phyloP scores from a whole-genome alignment of 345 rosid species.

The Boechera divaricarpa region DNA sequence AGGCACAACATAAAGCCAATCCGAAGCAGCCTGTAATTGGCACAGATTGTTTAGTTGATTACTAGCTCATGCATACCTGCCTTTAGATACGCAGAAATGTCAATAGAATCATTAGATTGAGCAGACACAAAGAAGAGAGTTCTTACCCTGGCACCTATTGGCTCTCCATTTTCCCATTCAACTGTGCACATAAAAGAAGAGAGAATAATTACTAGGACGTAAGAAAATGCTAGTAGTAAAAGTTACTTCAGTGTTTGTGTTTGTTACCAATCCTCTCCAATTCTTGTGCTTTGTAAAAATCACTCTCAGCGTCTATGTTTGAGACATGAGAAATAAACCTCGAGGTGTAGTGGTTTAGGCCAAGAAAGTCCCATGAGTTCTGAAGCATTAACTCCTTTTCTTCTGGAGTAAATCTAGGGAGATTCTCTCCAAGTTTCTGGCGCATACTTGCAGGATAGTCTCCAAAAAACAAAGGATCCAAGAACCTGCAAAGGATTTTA shows the following conservation, averaged over 20 bases:
- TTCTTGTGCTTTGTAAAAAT: conserved; percentile 65
- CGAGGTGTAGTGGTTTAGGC: conserved; percentile 88
- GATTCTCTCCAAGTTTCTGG: conserved; percentile 62
- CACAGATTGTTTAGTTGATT: conserved; percentile 34
- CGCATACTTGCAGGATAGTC: conserved; percentile 85
- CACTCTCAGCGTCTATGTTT: conserved; percentile 51
- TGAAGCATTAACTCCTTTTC: conserved; percentile 60
- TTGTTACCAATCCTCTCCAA: conserved; percentile 67
- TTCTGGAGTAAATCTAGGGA: conserved; percentile 75
- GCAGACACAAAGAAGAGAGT: conserved; percentile 3
- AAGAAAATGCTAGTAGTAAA: background rate
- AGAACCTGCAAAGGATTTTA: conserved; percentile 57
- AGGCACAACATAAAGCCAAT: conserved; percentile 89
- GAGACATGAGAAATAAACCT: conserved; percentile 69
- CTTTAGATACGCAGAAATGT: conserved; percentile 4
- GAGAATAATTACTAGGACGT: conserved; percentile 28
- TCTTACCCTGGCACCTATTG: conserved; percentile 79
- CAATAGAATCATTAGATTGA: conserved; percentile 20
- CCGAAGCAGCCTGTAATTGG: conserved; percentile 82
- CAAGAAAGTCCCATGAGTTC: conserved; percentile 76
- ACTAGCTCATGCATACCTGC: conserved; percentile 5
- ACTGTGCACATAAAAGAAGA: conserved; percentile 46
- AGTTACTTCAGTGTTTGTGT: background rate
- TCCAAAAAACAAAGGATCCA: conserved; percentile 79
- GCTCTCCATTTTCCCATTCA: conserved; percentile 78